These are phyloP conservation scores for Beauveria asiatica DNA, from an alignment of 2,329 filamentous ascomycete genomes.

Conservation along the genomic window DNA sequence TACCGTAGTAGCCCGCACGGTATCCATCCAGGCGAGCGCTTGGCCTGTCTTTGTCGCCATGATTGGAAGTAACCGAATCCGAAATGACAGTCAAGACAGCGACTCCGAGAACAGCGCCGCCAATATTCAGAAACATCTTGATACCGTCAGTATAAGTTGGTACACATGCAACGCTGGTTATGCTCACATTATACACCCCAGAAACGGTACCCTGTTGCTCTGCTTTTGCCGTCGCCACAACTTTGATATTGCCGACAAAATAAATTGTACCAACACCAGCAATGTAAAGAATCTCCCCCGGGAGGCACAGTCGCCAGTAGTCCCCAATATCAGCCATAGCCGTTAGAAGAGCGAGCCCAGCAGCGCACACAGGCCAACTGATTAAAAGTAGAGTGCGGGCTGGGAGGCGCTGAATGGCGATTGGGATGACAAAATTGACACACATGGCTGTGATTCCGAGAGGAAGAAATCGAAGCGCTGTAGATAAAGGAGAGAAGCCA, in stretches of 20 bases:
- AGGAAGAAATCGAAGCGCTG: slow-evolving; percentile 12
- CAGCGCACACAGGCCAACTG: slow-evolving; percentile 9
- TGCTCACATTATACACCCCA: slow-evolving; percentile 11
- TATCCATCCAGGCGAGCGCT: slow-evolving; percentile 7
- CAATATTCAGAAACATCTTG: slow-evolving; percentile 13
- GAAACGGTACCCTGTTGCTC: slow-evolving; percentile 11
- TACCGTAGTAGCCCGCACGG: slow-evolving; percentile 10
- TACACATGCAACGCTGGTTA: neutral
- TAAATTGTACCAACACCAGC: slow-evolving; percentile 13
- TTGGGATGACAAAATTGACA: slow-evolving; percentile 10
- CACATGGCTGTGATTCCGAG: slow-evolving; percentile 12
- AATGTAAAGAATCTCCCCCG: slow-evolving; percentile 12
- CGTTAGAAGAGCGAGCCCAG: slow-evolving; percentile 7
- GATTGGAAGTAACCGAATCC: slow-evolving; percentile 15
- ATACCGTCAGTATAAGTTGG: neutral
- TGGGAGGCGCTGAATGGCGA: neutral
- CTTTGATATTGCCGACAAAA: slow-evolving; percentile 12
- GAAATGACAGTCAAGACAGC: slow-evolving; percentile 14
- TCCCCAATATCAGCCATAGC: slow-evolving; percentile 2
- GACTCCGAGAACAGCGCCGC: slow-evolving; percentile 12
- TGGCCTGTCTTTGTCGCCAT: slow-evolving; percentile 7
- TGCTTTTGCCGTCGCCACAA: slow-evolving; percentile 9
- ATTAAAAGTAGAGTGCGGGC: slow-evolving; percentile 7
- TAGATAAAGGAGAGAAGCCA: slow-evolving; percentile 11
- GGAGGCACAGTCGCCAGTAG: slow-evolving; percentile 12